These are phyloP conservation scores for Umbilicus rupestris DNA, from an alignment of 164 flowering plant genomes.

Conservation along the genomic window DNA sequence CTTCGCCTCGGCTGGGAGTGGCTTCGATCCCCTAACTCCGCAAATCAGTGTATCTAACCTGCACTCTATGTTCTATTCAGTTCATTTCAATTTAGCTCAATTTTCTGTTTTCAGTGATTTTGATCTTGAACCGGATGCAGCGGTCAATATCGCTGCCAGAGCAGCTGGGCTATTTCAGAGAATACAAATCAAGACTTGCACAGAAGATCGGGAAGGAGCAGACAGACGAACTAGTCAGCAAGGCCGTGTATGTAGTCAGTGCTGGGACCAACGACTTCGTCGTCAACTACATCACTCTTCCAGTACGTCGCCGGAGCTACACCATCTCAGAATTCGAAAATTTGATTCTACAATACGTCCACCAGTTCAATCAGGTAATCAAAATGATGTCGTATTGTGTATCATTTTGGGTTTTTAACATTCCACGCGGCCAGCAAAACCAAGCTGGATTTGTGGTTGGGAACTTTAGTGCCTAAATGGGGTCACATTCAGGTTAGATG, in stretches of 20 bases:
- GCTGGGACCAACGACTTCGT: conserved; percentile 38
- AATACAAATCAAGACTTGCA: conserved; percentile 22
- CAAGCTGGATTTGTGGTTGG: background rate
- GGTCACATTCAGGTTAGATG: no score
- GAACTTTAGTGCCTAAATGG: no score
- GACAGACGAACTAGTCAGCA: conserved; percentile 14
- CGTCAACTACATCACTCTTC: conserved; percentile 21
- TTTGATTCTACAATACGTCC: conserved; percentile 14
- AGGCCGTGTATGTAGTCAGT: conserved; percentile 20
- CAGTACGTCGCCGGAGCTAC: conserved; percentile 16
- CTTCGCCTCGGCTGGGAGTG: conserved; percentile 77
- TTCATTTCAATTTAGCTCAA: background rate
- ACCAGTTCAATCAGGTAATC: conserved; percentile 23
- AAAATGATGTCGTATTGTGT: no score
- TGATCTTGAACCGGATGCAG: background rate
- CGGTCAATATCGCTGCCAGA: conserved; percentile 15
- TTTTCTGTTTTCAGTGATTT: background rate
- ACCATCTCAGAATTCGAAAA: conserved; percentile 19
- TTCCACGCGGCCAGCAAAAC: no score
- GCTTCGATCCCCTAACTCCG: conserved; percentile 54
- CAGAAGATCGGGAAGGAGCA: conserved; percentile 17
- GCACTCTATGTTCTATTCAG: background rate
- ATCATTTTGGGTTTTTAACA: no score
- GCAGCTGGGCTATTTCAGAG: conserved; percentile 29
- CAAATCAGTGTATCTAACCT: conserved; percentile 18